Evolutionary conservation across 2,329 filamentous ascomycete species (phyloP).

Genomic region (Neofusicoccum ribis): DNA sequence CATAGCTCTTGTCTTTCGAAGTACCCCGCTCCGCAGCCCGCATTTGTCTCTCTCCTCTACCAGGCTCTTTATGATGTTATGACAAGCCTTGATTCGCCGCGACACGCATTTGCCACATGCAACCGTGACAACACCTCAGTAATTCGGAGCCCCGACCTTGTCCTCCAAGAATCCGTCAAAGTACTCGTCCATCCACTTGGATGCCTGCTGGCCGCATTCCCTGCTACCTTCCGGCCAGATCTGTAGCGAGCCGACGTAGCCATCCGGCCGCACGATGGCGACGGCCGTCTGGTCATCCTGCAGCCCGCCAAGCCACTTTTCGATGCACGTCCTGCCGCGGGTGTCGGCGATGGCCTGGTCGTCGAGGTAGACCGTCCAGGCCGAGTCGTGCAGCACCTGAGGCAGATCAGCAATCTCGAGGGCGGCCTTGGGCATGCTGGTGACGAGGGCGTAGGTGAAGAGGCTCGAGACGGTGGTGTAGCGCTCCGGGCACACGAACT

Average conservation of each 20-base stretch:
- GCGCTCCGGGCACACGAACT: constrained; percentile 65
- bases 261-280: constrained; percentile 70
- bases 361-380: constrained; percentile 74
- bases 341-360: constrained; percentile 60
- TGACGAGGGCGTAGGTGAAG: constrained; percentile 66
- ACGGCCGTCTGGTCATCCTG: constrained; percentile 60
- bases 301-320: constrained; percentile 68
- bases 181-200: constrained; percentile 52
- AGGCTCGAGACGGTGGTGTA: constrained; percentile 69
- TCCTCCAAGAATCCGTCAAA: constrained; percentile 48
- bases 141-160: constrained; percentile 5
- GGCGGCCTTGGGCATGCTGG: constrained; percentile 61
- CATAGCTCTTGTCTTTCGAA: neutral
- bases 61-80: no score
- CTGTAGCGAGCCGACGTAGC: constrained; percentile 68
- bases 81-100: no score
- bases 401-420: constrained; percentile 69
- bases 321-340: constrained; percentile 54
- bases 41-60: no score
- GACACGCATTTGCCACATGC: no score
- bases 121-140: no score
- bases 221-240: constrained; percentile 36
- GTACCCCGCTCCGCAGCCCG: neutral
- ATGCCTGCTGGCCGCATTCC: constrained; percentile 36
- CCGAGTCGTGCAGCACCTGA: constrained; percentile 60